Conservation (phyloP, 129 eudicot genomes). For the Sambucus nigra region DNA sequence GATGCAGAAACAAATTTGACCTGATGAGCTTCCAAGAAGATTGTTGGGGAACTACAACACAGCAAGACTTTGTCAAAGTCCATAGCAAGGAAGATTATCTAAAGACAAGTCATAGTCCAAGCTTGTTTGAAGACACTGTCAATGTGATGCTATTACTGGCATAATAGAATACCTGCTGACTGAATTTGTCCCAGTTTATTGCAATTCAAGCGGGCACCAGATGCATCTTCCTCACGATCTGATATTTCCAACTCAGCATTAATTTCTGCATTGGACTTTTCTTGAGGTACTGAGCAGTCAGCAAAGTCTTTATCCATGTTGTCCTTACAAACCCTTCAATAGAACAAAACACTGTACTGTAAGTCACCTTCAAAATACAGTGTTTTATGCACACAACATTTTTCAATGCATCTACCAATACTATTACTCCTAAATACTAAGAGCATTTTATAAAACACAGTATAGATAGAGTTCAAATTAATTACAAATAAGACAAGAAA, state of each 20-base stretch:
- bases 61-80: slow-evolving; percentile 9
- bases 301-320: slow-evolving; percentile 66
- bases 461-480: too few relatives aligned
- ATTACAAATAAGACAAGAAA: too few relatives aligned
- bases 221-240: slow-evolving; percentile 67
- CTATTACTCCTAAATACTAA: too few relatives aligned
- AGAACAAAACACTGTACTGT: too few relatives aligned
- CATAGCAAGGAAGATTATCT: background rate
- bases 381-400: too few relatives aligned
- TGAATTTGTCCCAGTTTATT: slow-evolving; percentile 25
- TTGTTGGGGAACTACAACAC: slow-evolving; percentile 44
- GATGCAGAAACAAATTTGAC: slow-evolving; percentile 78
- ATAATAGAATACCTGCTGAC: slow-evolving; percentile 34
- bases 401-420: too few relatives aligned
- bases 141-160: background rate
- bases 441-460: too few relatives aligned
- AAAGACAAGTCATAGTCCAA: too few relatives aligned
- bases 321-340: slow-evolving; percentile 75
- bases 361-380: too few relatives aligned
- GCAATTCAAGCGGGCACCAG: slow-evolving; percentile 23
- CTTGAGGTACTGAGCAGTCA: slow-evolving; percentile 84
- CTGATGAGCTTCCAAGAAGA: slow-evolving; percentile 68
- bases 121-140: too few relatives aligned
- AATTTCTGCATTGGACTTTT: slow-evolving; percentile 77
- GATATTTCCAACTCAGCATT: slow-evolving; percentile 83